Base-by-base conservation (phyloP, 805 yeast genomes). In the Candida ponderosae region DNA sequence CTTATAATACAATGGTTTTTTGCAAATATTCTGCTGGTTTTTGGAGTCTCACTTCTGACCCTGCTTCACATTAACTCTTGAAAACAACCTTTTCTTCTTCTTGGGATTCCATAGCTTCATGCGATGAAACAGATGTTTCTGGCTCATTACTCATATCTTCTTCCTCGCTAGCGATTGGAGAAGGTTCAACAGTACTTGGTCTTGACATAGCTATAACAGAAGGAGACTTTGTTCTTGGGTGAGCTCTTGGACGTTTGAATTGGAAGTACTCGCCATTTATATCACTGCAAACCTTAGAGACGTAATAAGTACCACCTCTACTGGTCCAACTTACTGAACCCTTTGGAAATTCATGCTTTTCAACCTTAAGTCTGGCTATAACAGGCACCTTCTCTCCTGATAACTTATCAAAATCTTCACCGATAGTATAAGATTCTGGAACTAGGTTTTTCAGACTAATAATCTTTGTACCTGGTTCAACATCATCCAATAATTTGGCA, bases 291-390 rank as follows among this genome's bases (percentile, higher is more conserved):
- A 85, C 84, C 9, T 87, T 79, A 14, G 93, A 75, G 7, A 89
- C 74, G 56, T 74, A 89, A 57, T 84, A 88, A 9, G 75, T 77
- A 38, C 87, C 87, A 34, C 83, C 86, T 6, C 80, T 78, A 42
- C 65, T 67, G 0, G 96, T 87, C 97, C 97, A 88, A 33, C 94
- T 82, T 8, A 89, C 96, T 31, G 88, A 75, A 38, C 79, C 76
- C 37, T 74, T 72, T 15, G 74, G 79, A 45, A 87, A 80, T 51
- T 72, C 71, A 43, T 65, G 76, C 46, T 73, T 75, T 38, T 75
- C 75, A 5, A 85, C 87, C 31, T 63, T 63, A 39, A 87, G 64
- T 48, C 79, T 67, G 51, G 80, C 86, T 43, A 86, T 62, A 13
- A 85, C 71, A 27, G 76, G 68, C 15, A 66, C 74, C 13, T 67